These are phyloP conservation scores for Xylaria sp. DNA, from an alignment of 2,329 filamentous ascomycete genomes.

Conservation along the genomic window DNA sequence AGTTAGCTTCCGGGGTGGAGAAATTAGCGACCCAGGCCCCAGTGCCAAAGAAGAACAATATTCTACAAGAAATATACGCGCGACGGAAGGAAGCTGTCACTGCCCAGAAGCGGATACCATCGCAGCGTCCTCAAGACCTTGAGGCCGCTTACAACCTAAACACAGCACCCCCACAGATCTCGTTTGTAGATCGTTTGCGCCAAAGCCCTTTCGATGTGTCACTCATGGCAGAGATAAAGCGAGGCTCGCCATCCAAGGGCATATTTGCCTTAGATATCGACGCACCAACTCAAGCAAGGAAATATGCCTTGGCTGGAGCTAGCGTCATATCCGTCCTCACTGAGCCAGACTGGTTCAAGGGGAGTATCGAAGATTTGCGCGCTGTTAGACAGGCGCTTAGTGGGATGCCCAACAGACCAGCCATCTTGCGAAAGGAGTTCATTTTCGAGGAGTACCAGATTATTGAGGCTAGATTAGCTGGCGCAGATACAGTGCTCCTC, in stretches of 20 bases:
- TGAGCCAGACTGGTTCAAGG: constrained; percentile 99
- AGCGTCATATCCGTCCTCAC: constrained; percentile 99
- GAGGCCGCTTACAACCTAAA: constrained; percentile 88
- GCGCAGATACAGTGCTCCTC: constrained; percentile 92
- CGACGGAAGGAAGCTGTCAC: constrained; percentile 80
- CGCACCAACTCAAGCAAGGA: constrained; percentile 88
- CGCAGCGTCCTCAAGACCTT: constrained; percentile 83
- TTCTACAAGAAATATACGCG: constrained; percentile 90
- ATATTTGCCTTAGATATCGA: constrained; percentile 89
- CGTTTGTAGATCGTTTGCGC: constrained; percentile 81
- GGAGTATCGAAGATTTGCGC: constrained; percentile 91
- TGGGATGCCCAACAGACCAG: constrained; percentile 91
- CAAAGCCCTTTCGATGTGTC: constrained; percentile 89
- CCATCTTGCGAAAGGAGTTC: constrained; percentile 94
- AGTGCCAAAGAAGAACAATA: constrained; percentile 76
- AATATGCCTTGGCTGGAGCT: constrained; percentile 92
- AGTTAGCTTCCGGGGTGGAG: constrained; percentile 42
- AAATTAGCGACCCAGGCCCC: constrained; percentile 48
- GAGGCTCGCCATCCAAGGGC: constrained; percentile 95
- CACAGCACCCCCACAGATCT: constrained; percentile 83
- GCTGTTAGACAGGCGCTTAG: constrained; percentile 89
- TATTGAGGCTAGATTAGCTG: constrained; percentile 89
- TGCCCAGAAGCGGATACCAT: constrained; percentile 85
- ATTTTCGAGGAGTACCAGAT: constrained; percentile 99
- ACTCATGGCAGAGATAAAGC: constrained; percentile 96